Evolutionary conservation across 257 asterid species (phyloP).

Genomic region (Solanum chmielewskii): DNA sequence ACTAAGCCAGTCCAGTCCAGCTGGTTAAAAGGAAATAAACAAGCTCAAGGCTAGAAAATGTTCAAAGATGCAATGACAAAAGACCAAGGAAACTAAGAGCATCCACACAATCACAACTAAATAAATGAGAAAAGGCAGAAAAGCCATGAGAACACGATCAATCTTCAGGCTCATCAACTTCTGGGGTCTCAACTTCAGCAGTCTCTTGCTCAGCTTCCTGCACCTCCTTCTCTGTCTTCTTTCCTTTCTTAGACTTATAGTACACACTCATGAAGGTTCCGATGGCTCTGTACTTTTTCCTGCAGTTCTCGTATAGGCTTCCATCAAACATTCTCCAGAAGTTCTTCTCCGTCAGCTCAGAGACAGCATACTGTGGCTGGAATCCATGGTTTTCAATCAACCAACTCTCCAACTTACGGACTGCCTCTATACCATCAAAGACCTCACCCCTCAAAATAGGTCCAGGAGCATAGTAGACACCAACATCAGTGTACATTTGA

Average conservation of each 20-base stretch:
- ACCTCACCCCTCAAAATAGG: constrained; percentile 87
- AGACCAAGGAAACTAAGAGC: neutral
- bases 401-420: constrained; percentile 71
- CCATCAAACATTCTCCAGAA: constrained; percentile 99
- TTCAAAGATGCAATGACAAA: neutral
- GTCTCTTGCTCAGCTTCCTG: constrained; percentile 96
- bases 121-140: neutral
- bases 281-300: constrained; percentile 68
- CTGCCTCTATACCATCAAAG: constrained; percentile 81
- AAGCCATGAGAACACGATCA: neutral
- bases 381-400: constrained; percentile 84
- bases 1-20: neutral
- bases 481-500: constrained; percentile 91
- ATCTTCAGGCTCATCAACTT: constrained; percentile 20
- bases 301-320: constrained; percentile 70
- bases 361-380: constrained; percentile 95
- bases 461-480: constrained; percentile 92
- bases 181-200: constrained; percentile 29
- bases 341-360: constrained; percentile 76
- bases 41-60: neutral
- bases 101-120: neutral
- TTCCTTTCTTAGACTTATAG: constrained; percentile 90
- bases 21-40: neutral
- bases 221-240: constrained; percentile 97
- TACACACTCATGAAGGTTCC: constrained; percentile 97